phyloP scores from a whole-genome alignment of 192 early-diverging fungal species.

The Coemansia sp. region DNA sequence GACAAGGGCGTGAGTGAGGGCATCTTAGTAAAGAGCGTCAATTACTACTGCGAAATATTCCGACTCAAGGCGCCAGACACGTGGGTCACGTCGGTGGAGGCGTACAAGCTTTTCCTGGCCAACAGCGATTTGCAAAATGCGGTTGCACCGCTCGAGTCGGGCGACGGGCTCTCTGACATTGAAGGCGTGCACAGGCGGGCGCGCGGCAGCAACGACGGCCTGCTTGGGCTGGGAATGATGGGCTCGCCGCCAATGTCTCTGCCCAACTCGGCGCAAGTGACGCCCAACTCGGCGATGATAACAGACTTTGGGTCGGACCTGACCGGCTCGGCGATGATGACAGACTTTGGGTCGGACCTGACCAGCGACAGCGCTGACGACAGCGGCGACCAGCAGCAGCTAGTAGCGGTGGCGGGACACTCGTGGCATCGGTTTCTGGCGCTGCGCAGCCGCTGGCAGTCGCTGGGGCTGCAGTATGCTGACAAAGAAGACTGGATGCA shows the following conservation, averaged over 20 bases:
- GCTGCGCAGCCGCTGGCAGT: constrained; percentile 37
- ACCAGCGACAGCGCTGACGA: constrained; percentile 9
- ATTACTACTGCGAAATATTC: constrained; percentile 52
- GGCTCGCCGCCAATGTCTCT: constrained; percentile 16
- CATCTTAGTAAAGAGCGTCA: constrained; percentile 41
- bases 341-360: constrained; percentile 30
- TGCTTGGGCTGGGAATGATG: not conserved
- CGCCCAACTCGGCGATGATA: constrained; percentile 9
- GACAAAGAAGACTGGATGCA: constrained; percentile 43
- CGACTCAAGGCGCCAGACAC: constrained; percentile 27
- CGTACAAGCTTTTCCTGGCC: constrained; percentile 34
- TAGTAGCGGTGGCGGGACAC: constrained; percentile 36
- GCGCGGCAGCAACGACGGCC: constrained; percentile 2
- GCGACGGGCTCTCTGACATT: not conserved
- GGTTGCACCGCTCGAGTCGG: not conserved
- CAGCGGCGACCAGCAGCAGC: constrained; percentile 15
- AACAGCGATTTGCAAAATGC: constrained; percentile 22
- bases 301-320: constrained; percentile 24
- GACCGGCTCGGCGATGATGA: constrained; percentile 4
- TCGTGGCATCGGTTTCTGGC: constrained; percentile 52
- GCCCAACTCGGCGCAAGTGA: constrained; percentile 14
- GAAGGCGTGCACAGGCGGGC: not conserved
- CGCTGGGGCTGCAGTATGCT: constrained; percentile 40
- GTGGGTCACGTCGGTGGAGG: constrained; percentile 35
- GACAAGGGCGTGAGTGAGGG: not conserved